These are phyloP conservation scores for Globisporangium ultimum DNA, from an alignment of 352 stramenopile genomes.

Conservation along the genomic window DNA sequence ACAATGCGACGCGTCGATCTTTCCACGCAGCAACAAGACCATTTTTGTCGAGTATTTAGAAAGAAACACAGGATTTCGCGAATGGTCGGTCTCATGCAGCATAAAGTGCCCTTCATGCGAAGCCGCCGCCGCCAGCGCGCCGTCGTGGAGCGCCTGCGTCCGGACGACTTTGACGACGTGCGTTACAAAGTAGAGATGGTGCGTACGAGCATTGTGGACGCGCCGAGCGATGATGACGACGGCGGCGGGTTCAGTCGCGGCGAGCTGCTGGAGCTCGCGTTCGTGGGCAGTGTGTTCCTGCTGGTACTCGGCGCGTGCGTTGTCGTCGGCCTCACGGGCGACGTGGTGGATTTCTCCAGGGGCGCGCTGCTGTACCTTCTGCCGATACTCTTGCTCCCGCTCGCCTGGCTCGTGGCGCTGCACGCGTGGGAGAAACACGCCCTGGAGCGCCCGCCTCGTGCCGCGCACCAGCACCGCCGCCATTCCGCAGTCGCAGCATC, in stretches of 20 bases:
- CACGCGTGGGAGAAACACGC: constrained; percentile 40
- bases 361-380: constrained; percentile 36
- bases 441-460: constrained; percentile 2
- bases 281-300: constrained; percentile 24
- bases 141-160: constrained; percentile 24
- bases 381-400: constrained; percentile 44
- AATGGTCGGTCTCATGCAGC: background rate
- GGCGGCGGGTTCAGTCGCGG: constrained; percentile 9
- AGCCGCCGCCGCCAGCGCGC: constrained; percentile 9
- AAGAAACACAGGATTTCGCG: background rate
- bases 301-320: constrained; percentile 34
- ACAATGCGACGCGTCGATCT: background rate
- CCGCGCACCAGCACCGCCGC: constrained; percentile 2
- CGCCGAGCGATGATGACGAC: constrained; percentile 4
- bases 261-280: constrained; percentile 33
- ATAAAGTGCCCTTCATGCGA: background rate
- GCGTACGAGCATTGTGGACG: constrained; percentile 18
- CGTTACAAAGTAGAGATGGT: constrained; percentile 63
- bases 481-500: background rate
- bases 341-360: constrained; percentile 29
- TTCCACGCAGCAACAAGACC: background rate
- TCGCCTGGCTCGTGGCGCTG: constrained; percentile 41
- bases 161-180: constrained; percentile 67
- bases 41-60: background rate
- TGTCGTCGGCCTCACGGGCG: constrained; percentile 30